Percentiles rank a stretch among this genome's conserved stretches.
Conservation (phyloP, 306 rosid genomes). For the Lupinus albus region DNA sequence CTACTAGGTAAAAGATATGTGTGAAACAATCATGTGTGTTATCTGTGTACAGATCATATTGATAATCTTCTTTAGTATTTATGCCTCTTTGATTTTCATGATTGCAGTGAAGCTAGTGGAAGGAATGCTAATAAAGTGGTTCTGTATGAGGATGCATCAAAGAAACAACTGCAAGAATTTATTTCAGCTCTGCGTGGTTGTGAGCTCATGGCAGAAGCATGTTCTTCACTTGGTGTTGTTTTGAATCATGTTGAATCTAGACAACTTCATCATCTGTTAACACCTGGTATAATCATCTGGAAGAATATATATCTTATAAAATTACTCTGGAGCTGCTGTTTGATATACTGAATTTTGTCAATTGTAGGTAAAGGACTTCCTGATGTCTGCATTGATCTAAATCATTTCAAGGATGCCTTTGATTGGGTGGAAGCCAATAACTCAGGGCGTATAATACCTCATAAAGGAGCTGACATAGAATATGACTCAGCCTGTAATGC, state of each 20-base stretch:
- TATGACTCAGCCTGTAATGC: constrained; percentile 80
- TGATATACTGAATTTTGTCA: constrained; percentile 30
- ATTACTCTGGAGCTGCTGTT: constrained; percentile 33
- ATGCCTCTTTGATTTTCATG: constrained; percentile 35
- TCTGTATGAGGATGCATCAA: constrained; percentile 88
- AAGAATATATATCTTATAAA: constrained; percentile 3
- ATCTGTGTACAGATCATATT: constrained; percentile 19
- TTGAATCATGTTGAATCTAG: constrained; percentile 63
- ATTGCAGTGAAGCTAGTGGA: constrained; percentile 79
- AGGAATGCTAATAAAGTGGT: constrained; percentile 84
- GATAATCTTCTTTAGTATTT: constrained; percentile 33
- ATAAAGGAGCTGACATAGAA: constrained; percentile 74
- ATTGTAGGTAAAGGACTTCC: constrained; percentile 77
- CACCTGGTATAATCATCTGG: constrained; percentile 60
- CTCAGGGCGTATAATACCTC: constrained; percentile 94
- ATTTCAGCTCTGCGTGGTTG: constrained; percentile 81
- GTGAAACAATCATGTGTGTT: constrained; percentile 9
- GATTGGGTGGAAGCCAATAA: constrained; percentile 92
- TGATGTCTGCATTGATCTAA: constrained; percentile 55
- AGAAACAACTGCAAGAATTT: constrained; percentile 82
- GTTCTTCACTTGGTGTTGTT: constrained; percentile 63
- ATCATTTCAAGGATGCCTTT: constrained; percentile 87
- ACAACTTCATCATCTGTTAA: constrained; percentile 71
- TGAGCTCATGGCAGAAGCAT: constrained; percentile 77
- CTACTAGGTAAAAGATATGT: constrained; percentile 61